Base-by-base conservation (phyloP, 345 rosid genomes). In the Nephelium lappaceum region DNA sequence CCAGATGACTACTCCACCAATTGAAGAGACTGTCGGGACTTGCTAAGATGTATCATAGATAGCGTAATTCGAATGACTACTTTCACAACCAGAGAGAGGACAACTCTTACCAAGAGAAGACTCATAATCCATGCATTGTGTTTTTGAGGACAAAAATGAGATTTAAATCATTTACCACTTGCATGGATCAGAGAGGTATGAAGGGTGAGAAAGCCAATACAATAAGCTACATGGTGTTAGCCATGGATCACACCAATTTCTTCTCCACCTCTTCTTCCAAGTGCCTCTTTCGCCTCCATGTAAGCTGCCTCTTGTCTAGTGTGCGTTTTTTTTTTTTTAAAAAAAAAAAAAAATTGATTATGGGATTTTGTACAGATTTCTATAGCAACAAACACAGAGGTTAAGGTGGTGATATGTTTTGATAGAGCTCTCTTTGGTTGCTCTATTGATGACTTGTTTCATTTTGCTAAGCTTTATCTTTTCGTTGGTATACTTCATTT, bases 341-440 rank as follows among this genome's bases (percentile, higher is more conserved):
- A 31, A 31, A n/a, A n/a, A n/a, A n/a, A n/a, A n/a, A n/a, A 21
- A 0, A 39, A 49, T 18, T 57, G 51, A 45, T 45, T 78, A 7
- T 58, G 12, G 3, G 43, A 31, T 71, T 72, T 65, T 73, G 27
- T 66, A 79, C 86, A 94, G 96, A 85, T 94, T 70, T 91, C 96
- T 6, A 86, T 94, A 57, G 96, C 90, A 66, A 89, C 92, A 55
- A 92, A 89, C 38, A 74, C 87, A 45, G 68, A 88, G 77, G 93
- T 92, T 15, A 65, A 87, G 45, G 88, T 85, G 18, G 95, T 93
- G 66, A 81, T 91, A 11, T 93, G 96, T 82, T 94, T 94, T 66
- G 96, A 94, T 76, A 86, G 93, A 85, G 92, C 84, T 62, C 77
- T 94, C 75, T 88, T 94, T 72, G 98, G 95, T 57, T 93, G 96